These are phyloP conservation scores for Hyphodiscus sp. DNA, from an alignment of 2,329 filamentous ascomycete species.

Conservation along the genomic window DNA sequence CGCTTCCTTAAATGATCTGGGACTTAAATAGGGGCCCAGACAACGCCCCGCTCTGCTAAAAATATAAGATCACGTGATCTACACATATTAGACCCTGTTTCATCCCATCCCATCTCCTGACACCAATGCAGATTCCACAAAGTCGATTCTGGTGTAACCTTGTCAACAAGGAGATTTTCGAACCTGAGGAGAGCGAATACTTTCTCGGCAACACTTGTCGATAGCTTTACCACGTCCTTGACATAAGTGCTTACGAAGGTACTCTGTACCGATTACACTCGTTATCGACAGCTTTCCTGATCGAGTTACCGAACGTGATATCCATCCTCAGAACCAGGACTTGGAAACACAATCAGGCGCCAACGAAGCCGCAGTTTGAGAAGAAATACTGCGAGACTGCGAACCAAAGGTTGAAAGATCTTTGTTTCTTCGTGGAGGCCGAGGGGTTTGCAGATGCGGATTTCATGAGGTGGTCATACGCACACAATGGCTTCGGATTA, in stretches of 20 bases:
- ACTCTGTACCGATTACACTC: slow-evolving; percentile 50
- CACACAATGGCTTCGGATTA: slow-evolving; percentile 18
- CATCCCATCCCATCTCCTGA: too few relatives aligned
- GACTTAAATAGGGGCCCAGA: too few relatives aligned
- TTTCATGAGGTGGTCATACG: slow-evolving; percentile 13
- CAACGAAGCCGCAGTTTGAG: neutral
- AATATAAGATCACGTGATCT: too few relatives aligned
- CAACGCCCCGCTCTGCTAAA: too few relatives aligned
- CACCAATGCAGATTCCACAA: too few relatives aligned
- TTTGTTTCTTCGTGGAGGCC: neutral
- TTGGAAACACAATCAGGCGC: neutral
- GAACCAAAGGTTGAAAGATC: neutral
- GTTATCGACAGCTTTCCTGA: slow-evolving; percentile 30
- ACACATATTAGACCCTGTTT: too few relatives aligned
- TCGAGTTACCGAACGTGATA: slow-evolving; percentile 13
- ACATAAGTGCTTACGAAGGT: slow-evolving; percentile 24
- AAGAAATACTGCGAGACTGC: neutral
- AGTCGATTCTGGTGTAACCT: neutral
- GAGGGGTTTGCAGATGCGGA: slow-evolving; percentile 4
- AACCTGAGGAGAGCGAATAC: neutral
- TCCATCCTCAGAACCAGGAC: neutral
- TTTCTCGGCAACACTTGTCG: neutral
- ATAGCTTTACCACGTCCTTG: neutral
- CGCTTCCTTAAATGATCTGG: too few relatives aligned
- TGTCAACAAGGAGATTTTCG: neutral